phyloP scores from a whole-genome alignment of 2,329 filamentous ascomycete genomes.

The Rachicladosporium sp. region DNA sequence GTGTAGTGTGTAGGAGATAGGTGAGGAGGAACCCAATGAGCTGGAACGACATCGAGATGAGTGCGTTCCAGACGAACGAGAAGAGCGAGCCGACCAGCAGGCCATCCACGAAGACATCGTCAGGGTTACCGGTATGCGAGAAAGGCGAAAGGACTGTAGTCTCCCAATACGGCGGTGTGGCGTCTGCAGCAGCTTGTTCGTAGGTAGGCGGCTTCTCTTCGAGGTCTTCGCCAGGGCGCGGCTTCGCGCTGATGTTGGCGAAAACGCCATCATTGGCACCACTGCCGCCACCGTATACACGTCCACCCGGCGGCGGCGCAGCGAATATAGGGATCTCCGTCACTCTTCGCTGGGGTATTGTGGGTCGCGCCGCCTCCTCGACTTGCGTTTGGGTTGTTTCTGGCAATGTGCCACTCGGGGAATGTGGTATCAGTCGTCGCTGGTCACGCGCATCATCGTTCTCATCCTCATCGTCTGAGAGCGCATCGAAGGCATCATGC shows the following conservation, averaged over 20 bases:
- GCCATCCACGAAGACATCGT: slow-evolving; percentile 95
- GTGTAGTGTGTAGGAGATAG: slow-evolving; percentile 93
- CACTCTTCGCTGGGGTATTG: slow-evolving; percentile 33
- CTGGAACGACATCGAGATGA: slow-evolving; percentile 97
- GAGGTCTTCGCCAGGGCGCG: slow-evolving; percentile 65
- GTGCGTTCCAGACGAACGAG: slow-evolving; percentile 80
- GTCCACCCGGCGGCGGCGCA: slow-evolving; percentile 27
- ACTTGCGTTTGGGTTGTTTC: slow-evolving; percentile 3
- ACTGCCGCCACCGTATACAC: slow-evolving; percentile 54
- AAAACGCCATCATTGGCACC: slow-evolving; percentile 84
- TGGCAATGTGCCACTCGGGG: slow-evolving; percentile 1
- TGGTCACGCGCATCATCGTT: slow-evolving; percentile 57
- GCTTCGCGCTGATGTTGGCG: slow-evolving; percentile 85
- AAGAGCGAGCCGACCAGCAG: slow-evolving; percentile 83
- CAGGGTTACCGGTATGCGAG: slow-evolving; percentile 69
- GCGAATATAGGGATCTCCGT: slow-evolving; percentile 44
- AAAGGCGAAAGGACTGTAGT: slow-evolving; percentile 93
- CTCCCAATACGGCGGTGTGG: slow-evolving; percentile 96
- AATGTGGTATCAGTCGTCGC: slow-evolving; percentile 63
- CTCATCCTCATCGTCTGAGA: slow-evolving; percentile 51
- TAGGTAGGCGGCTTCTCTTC: slow-evolving; percentile 97
- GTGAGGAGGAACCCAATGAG: slow-evolving; percentile 95
- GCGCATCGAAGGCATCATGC: slow-evolving; percentile 73
- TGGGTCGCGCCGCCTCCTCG: slow-evolving; percentile 15
- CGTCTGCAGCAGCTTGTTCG: slow-evolving; percentile 93